Evolutionary conservation across 208 protist genomes (phyloP), one percentile per base, ranked within the genome.

Genomic region (Blechomonas ayalai): DNA sequence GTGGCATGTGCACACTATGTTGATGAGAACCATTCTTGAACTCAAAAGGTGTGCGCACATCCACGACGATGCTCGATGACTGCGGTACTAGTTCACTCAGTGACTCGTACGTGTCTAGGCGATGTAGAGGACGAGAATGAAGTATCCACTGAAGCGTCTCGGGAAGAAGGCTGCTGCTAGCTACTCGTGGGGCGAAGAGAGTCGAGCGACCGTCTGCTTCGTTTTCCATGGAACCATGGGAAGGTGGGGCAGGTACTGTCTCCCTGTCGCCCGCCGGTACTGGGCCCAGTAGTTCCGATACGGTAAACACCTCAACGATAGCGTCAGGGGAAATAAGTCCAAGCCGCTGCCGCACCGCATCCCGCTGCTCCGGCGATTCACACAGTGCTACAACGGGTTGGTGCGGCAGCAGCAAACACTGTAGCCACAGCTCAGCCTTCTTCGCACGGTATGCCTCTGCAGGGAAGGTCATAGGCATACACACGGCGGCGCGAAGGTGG

Each of bases 11-110:
- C 29, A 82, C 63, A 49, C 75, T 84, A 45, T 76, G 60, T 31
- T 72, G 63, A 43, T 88, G 79, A 7, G 79, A 92, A 53, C 79
- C 83, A 41, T 84, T 85, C 41, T 68, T 72, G 52, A 89, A 88
- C 62, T 92, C 78, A 58, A 74, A 92, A 18, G 75, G 61, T 8
- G 79, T 86, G 20, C 83, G 79, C 54, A 80, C 72, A 31, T 88
- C 79, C 10, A 92, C 38, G 20, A 86, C 67, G 18, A 89, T 20
- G 10, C 59, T 62, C 12, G 34, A 42, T 1, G 58, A 47, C 3
- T 15, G 16, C 26, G 60, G 55, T 31, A 64, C 63, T 13, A 72
- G 58, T 18, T 25, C 47, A 2, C 37, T n/a, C 42, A 72, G 52
- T 15, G 54, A n/a, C 36, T 57, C 51, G n/a, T 32, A 9, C 15